Conservation (phyloP, 2,329 filamentous ascomycete genomes). For the Metarhizium brunneum region DNA sequence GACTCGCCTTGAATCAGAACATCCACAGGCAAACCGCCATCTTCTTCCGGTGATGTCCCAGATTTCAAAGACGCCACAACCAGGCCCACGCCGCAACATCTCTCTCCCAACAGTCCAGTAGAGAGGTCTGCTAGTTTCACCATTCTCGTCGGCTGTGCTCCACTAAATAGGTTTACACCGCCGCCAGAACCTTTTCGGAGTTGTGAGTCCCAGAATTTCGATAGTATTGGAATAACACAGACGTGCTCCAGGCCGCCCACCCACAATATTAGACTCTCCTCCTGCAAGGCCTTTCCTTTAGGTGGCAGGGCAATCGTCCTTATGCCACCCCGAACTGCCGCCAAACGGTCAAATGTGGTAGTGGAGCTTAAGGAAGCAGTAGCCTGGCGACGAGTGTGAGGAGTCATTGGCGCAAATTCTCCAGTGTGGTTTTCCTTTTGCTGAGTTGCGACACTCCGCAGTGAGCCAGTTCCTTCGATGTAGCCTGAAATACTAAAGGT, state of each 20-base stretch:
- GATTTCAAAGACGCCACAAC: constrained; percentile 26
- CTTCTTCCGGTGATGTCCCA: constrained; percentile 12
- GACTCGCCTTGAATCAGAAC: constrained; percentile 47
- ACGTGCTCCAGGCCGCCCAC: constrained; percentile 47
- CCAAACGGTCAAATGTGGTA: constrained; percentile 39
- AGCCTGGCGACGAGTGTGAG: constrained; percentile 47
- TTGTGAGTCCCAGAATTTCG: constrained; percentile 52
- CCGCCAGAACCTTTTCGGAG: constrained; percentile 40
- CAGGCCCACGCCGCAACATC: constrained; percentile 42
- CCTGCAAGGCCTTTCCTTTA: constrained; percentile 31
- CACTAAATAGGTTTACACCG: constrained; percentile 46
- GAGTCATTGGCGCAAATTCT: constrained; percentile 56
- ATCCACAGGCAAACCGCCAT: constrained; percentile 40
- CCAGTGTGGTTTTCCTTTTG: constrained; percentile 28
- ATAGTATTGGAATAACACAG: constrained; percentile 44
- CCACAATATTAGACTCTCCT: constrained; percentile 49
- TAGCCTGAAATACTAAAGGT: constrained; percentile 49
- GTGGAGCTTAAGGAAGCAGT: constrained; percentile 33
- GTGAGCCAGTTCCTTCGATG: constrained; percentile 48
- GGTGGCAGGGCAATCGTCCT: constrained; percentile 36
- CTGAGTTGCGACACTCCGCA: constrained; percentile 32
- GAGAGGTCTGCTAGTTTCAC: constrained; percentile 43
- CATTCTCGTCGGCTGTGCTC: constrained; percentile 46
- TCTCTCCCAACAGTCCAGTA: constrained; percentile 46
- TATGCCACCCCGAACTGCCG: constrained; percentile 43